Evolutionary conservation across 768 basidiomycete species (phyloP), one percentile per base, ranked within the genome.

Genomic region (Mycena polygramma): DNA sequence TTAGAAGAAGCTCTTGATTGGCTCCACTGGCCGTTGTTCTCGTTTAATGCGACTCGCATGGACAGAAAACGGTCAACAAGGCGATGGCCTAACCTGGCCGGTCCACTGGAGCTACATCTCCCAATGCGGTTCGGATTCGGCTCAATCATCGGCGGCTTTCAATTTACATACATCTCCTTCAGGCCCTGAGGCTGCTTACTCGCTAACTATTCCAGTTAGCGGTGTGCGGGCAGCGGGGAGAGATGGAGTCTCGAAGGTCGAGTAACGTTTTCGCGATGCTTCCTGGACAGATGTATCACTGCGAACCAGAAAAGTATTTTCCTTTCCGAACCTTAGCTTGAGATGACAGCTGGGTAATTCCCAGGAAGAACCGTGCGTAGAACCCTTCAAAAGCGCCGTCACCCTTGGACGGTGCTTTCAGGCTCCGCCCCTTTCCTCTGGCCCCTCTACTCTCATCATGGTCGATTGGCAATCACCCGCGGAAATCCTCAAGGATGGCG

Each of bases 381-480:
- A 54, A 30, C 51, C 41, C 24, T 64, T 61, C 54, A 64, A 60
- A 54, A 72, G 71, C 48, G 19, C 45, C 22, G 61, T 10, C 24
- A 30, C 36, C 46, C 43, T 48, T 57, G 37, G 20, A 49, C 49
- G 22, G 54, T 35, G 24, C 51, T 46, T 39, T 52, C 68, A 69
- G 63, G 63, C 46, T 72, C 62, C 74, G 61, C 69, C 63, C 57
- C 62, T 54, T 58, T 41, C 39, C 30, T 30, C 30, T 3, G 30
- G 20, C 57, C 24, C 41, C 30, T 19, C 52, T 35, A 35, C 52
- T 35, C 30, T 64, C 74, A 79, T 63, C 48, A 91, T 91, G 90
- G 86, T 87, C 69, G 81, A 90, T 75, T 91, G 90, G 90, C 80
- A 81, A 66, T 88, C 89, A 14, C 74, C 75, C 37, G 77, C 76